A percentile compares a stretch with the other conserved stretches of the same genome.
These are phyloP conservation scores for Hirsutella rhossiliensis DNA, from an alignment of 2,329 filamentous ascomycete genomes.

Conservation along the genomic window DNA sequence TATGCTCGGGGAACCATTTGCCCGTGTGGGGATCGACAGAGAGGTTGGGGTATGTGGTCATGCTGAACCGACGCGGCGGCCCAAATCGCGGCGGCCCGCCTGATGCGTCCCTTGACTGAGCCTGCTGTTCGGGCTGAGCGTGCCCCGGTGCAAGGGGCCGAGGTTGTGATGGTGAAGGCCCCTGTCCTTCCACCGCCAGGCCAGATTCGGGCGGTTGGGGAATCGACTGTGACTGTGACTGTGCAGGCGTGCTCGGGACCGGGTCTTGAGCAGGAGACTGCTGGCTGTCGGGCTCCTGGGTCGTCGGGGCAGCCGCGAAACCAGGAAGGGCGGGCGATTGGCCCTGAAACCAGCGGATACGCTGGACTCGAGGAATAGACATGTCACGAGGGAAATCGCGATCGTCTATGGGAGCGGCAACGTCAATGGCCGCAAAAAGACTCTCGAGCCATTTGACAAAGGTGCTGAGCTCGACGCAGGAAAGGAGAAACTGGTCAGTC, in stretches of 20 bases:
- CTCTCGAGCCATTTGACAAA: slow-evolving; percentile 59
- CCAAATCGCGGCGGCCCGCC: slow-evolving; percentile 17
- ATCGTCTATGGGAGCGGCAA: slow-evolving; percentile 59
- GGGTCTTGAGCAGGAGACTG: background rate
- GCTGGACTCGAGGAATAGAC: slow-evolving; percentile 45
- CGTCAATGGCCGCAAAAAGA: slow-evolving; percentile 61
- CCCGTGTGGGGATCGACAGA: slow-evolving; percentile 34
- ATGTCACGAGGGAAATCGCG: slow-evolving; percentile 51
- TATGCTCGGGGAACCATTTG: slow-evolving; percentile 44
- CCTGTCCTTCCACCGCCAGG: background rate
- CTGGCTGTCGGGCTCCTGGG: background rate
- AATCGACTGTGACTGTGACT: background rate
- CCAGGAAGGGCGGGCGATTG: slow-evolving; percentile 16
- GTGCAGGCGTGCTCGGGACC: too few species aligned
- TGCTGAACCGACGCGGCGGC: slow-evolving; percentile 27
- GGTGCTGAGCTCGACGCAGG: slow-evolving; percentile 49
- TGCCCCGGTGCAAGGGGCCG: too few species aligned
- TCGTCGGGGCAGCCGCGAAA: background rate
- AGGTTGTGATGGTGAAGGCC: too few species aligned
- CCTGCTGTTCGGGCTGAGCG: background rate
- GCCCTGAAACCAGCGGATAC: slow-evolving; percentile 37
- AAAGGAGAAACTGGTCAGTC: slow-evolving; percentile 61
- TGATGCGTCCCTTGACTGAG: slow-evolving; percentile 2
- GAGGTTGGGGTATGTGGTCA: slow-evolving; percentile 31
- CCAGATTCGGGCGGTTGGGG: background rate